These are phyloP conservation scores for Rhamnella rubrinervis DNA, from an alignment of 331 rosid genomes.

Conservation along the genomic window DNA sequence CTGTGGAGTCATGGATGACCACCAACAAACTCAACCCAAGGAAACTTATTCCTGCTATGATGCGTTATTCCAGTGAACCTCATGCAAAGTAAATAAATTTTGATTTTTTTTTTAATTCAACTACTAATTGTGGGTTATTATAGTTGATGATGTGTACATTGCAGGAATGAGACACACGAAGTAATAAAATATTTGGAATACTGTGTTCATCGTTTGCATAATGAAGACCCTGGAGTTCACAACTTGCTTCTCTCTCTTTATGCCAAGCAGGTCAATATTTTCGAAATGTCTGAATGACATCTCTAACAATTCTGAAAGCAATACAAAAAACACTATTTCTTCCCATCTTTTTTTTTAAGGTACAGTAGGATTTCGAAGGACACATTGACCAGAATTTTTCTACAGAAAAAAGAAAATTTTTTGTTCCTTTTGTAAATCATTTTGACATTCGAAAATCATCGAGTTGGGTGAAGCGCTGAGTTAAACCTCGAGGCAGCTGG, in stretches of 20 bases:
- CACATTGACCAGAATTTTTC: no score
- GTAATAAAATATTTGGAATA: slow-evolving; percentile 95
- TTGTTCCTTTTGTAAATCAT: no score
- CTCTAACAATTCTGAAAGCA: not conserved
- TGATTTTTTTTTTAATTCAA: not conserved
- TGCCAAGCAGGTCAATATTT: slow-evolving; percentile 79
- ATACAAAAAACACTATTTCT: not conserved
- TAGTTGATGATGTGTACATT: slow-evolving; percentile 17
- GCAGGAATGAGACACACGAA: slow-evolving; percentile 98
- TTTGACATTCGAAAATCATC: no score
- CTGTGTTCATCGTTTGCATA: slow-evolving; percentile 86
- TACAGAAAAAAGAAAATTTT: no score
- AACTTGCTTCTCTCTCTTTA: slow-evolving; percentile 90
- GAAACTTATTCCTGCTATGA: slow-evolving; percentile 99
- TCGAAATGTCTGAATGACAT: slow-evolving; percentile 1
- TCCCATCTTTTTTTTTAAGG: no score
- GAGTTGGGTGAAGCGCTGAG: no score
- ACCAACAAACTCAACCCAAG: slow-evolving; percentile 89
- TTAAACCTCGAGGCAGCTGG: no score
- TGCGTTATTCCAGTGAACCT: slow-evolving; percentile 98
- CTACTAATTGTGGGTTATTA: not conserved
- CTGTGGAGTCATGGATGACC: slow-evolving; percentile 97
- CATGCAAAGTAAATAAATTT: slow-evolving; percentile 76
- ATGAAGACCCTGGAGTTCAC: slow-evolving; percentile 98
- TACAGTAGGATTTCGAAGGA: no score